Evolutionary conservation across 495 filamentous ascomycete genomes (phyloP), one percentile per base, ranked within the genome.

Genomic region (Tuber aestivum): DNA sequence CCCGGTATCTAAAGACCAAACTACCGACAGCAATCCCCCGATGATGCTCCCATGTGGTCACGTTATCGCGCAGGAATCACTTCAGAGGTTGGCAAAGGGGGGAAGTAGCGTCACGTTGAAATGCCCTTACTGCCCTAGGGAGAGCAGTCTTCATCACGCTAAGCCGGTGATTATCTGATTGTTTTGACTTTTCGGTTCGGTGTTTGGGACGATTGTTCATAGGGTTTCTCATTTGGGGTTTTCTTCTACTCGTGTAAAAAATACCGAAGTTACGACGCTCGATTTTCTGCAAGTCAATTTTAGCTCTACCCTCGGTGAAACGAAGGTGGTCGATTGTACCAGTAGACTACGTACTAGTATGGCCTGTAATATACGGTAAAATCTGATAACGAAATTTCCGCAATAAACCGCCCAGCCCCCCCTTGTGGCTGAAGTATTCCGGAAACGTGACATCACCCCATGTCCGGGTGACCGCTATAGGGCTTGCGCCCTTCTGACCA

Each of bases 1-100:
- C 81, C 95, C 95, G 6, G 96, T 99, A 20, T 92, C 90, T 77
- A 97, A 97, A 85, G 96, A 96, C 79, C 95, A 99, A 83, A 93
- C 92, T 0, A 98, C 94, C 0, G 95, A 97, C 80, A 83, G 86
- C 27, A 99, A 98, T 83, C 95, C 95, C 27, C 95, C 95, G 2
- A 95, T 97, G 92, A 97, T 97, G 90, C 91, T 99, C 84, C 94
- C 94, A 4, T 99, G 95, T 81, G 95, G 95, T 10, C 95, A 99
- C 83, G 95, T 98, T 41, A 90, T 99, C 73, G 92, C 93, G 27
- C 88, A 91, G 74, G 95, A 97, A 84, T 92, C 90, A 9, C 85
- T 99, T 70, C 88, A 89, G 75, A 88, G 89, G 73, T 83, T 97
- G 50, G 91, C 90, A 71, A 97, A 95, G 85, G 91, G 92, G 0